phyloP scores from a whole-genome alignment of 768 basidiomycete species.

The Phaffia tasmanica region DNA sequence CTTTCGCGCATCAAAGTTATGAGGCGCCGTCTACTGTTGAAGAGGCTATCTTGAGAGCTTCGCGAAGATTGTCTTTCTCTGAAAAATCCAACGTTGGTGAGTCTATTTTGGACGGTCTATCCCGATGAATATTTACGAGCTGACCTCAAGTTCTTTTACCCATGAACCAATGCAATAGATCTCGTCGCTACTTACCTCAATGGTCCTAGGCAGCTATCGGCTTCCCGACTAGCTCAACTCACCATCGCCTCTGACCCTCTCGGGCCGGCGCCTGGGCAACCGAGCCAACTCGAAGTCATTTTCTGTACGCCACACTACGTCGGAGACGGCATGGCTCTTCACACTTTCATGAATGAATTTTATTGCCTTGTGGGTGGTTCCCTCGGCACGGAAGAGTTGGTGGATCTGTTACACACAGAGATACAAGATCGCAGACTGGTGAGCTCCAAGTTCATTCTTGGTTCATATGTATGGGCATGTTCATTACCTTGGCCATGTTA shows the following conservation, averaged over 20 bases:
- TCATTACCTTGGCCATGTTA: not conserved
- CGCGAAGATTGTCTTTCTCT: not conserved
- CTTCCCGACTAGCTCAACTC: slow-evolving; percentile 55
- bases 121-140: not conserved
- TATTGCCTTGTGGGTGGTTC: slow-evolving; percentile 50
- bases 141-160: not conserved
- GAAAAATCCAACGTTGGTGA: not conserved
- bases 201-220: slow-evolving; percentile 62
- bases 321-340: slow-evolving; percentile 82
- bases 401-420: not conserved
- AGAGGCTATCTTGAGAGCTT: slow-evolving; percentile 9
- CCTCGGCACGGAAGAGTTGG: not conserved
- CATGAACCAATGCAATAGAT: not conserved
- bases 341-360: slow-evolving; percentile 68
- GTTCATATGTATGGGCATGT: not conserved
- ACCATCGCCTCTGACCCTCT: slow-evolving; percentile 33
- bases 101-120: not conserved
- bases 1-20: not conserved
- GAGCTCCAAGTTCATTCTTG: not conserved
- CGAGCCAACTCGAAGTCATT: slow-evolving; percentile 39
- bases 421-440: not conserved
- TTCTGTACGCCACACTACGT: slow-evolving; percentile 64
- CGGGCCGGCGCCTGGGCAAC: not conserved
- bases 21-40: not conserved
- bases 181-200: slow-evolving; percentile 63